These are phyloP conservation scores for Phallus indusiatus DNA, from an alignment of 768 basidiomycete species.

Conservation along the genomic window DNA sequence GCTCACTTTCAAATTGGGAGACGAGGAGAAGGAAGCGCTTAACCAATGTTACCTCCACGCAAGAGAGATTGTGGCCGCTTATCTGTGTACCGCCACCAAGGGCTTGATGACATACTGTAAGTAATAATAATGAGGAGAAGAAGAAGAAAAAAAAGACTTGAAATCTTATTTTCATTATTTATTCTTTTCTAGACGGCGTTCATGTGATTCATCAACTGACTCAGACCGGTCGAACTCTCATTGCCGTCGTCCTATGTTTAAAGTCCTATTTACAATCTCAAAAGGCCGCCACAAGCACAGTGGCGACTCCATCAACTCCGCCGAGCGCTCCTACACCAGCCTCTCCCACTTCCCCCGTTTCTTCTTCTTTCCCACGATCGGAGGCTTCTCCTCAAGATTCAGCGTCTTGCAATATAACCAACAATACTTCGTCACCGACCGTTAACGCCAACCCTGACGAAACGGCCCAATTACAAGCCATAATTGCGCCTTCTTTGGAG, in stretches of 20 bases:
- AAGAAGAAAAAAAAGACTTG: not conserved
- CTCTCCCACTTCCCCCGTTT: not conserved
- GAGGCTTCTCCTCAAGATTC: not conserved
- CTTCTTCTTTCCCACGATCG: not conserved
- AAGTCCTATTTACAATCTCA: slow-evolving; percentile 47
- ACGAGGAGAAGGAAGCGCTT: slow-evolving; percentile 71
- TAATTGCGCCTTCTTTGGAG: slow-evolving; percentile 77
- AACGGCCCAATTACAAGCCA: slow-evolving; percentile 37
- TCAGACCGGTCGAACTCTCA: slow-evolving; percentile 83
- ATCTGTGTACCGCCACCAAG: slow-evolving; percentile 78
- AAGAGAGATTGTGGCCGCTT: slow-evolving; percentile 70
- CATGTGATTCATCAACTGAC: slow-evolving; percentile 95
- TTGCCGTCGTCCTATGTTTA: slow-evolving; percentile 82
- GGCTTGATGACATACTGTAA: slow-evolving; percentile 91
- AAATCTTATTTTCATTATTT: not conserved
- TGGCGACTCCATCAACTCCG: not conserved
- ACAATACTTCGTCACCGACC: not conserved
- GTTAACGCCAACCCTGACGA: not conserved
- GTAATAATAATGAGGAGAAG: slow-evolving; percentile 30
- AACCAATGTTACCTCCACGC: slow-evolving; percentile 67
- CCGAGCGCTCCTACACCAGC: not conserved
- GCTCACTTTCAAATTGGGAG: slow-evolving; percentile 15
- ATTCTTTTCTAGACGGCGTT: slow-evolving; percentile 62
- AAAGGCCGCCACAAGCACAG: not conserved
- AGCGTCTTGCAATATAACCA: not conserved